These are phyloP conservation scores for Seiridium unicorne DNA, from an alignment of 2,329 filamentous ascomycete genomes.

Conservation along the genomic window DNA sequence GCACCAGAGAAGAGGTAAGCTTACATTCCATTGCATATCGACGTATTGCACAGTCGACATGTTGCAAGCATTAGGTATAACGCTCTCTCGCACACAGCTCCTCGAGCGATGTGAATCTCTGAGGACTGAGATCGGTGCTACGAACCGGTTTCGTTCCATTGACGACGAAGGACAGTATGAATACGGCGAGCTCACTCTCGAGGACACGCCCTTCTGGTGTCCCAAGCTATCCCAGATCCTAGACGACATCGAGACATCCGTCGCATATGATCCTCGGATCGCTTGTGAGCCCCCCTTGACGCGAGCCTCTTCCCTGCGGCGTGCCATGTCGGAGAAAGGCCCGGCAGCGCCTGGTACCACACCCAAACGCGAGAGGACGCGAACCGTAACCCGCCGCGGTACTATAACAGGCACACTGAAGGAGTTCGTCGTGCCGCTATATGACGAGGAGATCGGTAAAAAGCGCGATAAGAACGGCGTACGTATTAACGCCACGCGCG, in stretches of 20 bases:
- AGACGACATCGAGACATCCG: background rate
- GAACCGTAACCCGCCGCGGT: background rate
- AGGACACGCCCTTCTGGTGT: background rate
- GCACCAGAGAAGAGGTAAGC: too few relatives aligned
- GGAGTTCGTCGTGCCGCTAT: background rate
- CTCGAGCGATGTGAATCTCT: conserved; percentile 1
- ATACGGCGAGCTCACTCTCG: background rate
- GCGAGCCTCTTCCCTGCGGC: background rate
- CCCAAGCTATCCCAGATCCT: background rate
- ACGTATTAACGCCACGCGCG: background rate
- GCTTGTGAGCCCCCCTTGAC: background rate
- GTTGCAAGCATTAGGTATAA: conserved; percentile 3
- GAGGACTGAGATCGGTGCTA: background rate
- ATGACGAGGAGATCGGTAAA: background rate
- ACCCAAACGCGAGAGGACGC: background rate
- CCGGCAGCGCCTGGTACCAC: too few relatives aligned
- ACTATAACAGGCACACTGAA: background rate
- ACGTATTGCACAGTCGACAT: background rate
- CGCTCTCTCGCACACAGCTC: background rate
- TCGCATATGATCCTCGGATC: background rate
- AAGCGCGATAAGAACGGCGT: background rate
- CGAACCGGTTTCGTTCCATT: background rate
- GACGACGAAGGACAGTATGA: conserved; percentile 5
- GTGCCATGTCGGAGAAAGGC: background rate
- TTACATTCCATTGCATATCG: too few relatives aligned